Base-by-base conservation (phyloP, 306 rosid genomes). In the Clitoria ternatea region DNA sequence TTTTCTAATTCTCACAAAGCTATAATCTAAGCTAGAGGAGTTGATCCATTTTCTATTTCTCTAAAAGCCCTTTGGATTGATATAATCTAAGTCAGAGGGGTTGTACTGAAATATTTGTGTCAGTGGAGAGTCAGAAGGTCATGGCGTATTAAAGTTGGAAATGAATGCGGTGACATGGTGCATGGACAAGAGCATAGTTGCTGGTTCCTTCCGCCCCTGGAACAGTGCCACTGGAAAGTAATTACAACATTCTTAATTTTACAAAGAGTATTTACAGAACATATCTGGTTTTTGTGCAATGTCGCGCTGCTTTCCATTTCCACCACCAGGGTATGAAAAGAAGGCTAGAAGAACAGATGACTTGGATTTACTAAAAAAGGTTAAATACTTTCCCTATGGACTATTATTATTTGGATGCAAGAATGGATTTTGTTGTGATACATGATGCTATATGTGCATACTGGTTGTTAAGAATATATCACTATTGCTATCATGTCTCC, bases 241-340 rank as follows among this genome's bases (percentile, higher is more conserved):
- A 80, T 78, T 80, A 72, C 18, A 77, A 57, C 81, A 65, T 73
- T 80, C 64, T 85, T 72, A 66, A 61, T 63, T 75, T 64, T 64
- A 63, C 82, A 78, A 88, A 88, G 81, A 36, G 50, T 78, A 61
- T 55, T 53, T 48, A 60, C 84, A 61, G 48, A 64, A 74, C 75
- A 8, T 80, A 72, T 82, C 75, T 69, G 82, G 85, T 66, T 63
- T 87, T 74, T 81, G 85, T 87, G 90, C 98, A 80, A 93, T 93
- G 98, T 93, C 97, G 80, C 98, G 98, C 78, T 93, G 98, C 89
- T 93, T 85, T 85, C 90, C 98, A 65, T 93, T 93, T 80, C 94
- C 94, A 36, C 97, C 96, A 49, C 92, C 90, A n/a, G 98, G 98
- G 78, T 93, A 90, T 87, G 90, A 82, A 84, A 93, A 87, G 87